Evolutionary conservation across 805 yeast species (phyloP), one percentile per base, ranked within the genome.

Genomic region (Candida schatavii): DNA sequence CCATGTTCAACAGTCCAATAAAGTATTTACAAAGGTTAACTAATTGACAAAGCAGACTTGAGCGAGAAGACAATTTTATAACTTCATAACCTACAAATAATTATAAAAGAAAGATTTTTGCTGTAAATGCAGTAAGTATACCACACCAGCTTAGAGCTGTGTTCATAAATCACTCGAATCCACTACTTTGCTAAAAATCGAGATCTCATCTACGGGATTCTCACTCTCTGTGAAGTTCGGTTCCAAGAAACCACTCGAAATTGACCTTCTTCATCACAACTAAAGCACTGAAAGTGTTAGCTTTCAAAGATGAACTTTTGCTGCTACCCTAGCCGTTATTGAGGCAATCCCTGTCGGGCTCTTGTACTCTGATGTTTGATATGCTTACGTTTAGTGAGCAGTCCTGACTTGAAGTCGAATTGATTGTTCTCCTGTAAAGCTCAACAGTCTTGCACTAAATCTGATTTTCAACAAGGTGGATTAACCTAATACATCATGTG

Each of bases 341-440:
- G 54, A 57, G 68, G 69, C 65, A 65, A 64, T 62, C 68, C 70
- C 68, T 56, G 68, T 64, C 64, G 67, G 69, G 64, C 65, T 65
- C 70, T 64, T 65, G 63, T 64, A 69, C 70, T 62, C 68, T 69
- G 69, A 69, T 65, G 63, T 62, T 63, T 65, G 70, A 63, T 62
- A 59, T 64, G 70, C 70, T 63, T 64, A 65, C 64, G 68, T 63
- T 64, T 70, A 64, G 70, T 67, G 69, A 67, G 69, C 64, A 62
- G 40, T 60, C 66, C 61, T 56, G 64, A 61, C 55, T 54, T 61
- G 70, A 62, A 67, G 68, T 62, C 64, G 60, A 63, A 56, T 58
- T 55, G 50, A 46, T 54, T 41, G 31, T 40, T 14, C 15, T 29
- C 47, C 48, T 49, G 49, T 49, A 42, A 48, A 48, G 47, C 47